A percentile compares a stretch with the other conserved stretches of the same genome.
phyloP scores from a whole-genome alignment of 306 rosid species.

The Rosa rugosa region DNA sequence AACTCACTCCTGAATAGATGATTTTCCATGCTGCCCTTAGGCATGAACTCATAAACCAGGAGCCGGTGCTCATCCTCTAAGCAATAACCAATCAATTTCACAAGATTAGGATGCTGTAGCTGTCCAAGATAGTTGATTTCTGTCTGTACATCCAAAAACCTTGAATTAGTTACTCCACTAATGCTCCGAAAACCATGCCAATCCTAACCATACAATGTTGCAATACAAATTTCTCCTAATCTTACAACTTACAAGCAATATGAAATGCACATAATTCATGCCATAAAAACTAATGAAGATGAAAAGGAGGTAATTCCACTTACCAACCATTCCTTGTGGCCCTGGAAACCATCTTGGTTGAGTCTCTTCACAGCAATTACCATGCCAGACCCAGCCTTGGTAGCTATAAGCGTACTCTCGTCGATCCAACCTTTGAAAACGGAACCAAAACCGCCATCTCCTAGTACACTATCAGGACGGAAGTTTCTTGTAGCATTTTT shows the following conservation, averaged over 20 bases:
- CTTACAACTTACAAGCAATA: neutral
- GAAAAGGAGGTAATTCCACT: conserved; percentile 30
- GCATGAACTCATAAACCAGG: conserved; percentile 89
- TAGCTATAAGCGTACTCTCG: conserved; percentile 61
- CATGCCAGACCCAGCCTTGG: conserved; percentile 80
- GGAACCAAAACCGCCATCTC: conserved; percentile 98
- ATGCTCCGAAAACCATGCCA: conserved; percentile 7
- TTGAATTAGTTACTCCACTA: conserved; percentile 22
- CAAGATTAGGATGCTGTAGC: conserved; percentile 89
- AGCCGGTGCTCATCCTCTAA: conserved; percentile 90
- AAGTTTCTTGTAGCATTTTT: conserved; percentile 81
- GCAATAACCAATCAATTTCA: conserved; percentile 89
- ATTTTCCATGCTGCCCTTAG: conserved; percentile 95
- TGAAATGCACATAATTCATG: neutral
- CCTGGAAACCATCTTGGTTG: conserved; percentile 85
- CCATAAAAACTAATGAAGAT: neutral
- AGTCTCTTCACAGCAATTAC: conserved; percentile 90
- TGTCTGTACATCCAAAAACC: conserved; percentile 47
- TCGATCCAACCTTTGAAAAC: conserved; percentile 96
- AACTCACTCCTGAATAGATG: conserved; percentile 91
- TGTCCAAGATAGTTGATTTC: conserved; percentile 96
- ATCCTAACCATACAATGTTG: conserved; percentile 8
- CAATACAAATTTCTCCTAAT: neutral
- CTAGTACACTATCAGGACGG: conserved; percentile 90
- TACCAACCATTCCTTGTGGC: conserved; percentile 96